Conservation (phyloP, 2,329 filamentous ascomycete genomes). For the Venturia pyrina region DNA sequence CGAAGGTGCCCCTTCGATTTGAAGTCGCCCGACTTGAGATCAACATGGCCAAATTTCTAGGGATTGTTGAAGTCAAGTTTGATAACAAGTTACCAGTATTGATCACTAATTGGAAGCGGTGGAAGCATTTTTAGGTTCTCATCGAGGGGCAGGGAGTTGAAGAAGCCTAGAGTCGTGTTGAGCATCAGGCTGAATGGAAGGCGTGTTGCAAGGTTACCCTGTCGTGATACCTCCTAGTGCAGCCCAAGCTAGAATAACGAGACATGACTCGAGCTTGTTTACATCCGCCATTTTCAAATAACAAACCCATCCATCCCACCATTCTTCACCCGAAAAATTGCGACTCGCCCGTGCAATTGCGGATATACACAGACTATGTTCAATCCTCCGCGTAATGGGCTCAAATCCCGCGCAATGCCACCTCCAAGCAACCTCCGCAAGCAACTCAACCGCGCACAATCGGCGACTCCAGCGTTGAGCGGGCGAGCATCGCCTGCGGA, state of each 20-base stretch:
- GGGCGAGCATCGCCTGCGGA: constrained; percentile 60
- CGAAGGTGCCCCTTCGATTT: too few relatives aligned
- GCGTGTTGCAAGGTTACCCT: not conserved
- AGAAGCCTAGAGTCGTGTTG: not conserved
- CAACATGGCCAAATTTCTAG: too few relatives aligned
- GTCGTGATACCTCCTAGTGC: too few relatives aligned
- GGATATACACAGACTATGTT: constrained; percentile 2
- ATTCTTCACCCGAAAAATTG: not conserved
- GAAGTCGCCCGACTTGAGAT: too few relatives aligned
- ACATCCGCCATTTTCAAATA: not conserved
- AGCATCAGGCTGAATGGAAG: not conserved
- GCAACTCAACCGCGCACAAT: constrained; percentile 7
- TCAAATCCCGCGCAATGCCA: constrained; percentile 9
- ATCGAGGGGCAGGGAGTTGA: too few relatives aligned
- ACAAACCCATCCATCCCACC: not conserved
- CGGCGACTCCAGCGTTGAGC: constrained; percentile 19
- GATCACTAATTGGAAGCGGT: too few relatives aligned
- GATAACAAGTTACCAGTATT: too few relatives aligned
- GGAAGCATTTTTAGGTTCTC: too few relatives aligned
- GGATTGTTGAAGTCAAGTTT: too few relatives aligned
- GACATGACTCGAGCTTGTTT: constrained; percentile 2
- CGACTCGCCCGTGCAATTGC: not conserved
- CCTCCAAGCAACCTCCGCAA: not conserved
- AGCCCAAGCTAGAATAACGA: too few relatives aligned
- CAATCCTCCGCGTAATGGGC: constrained; percentile 1